Percentiles rank a stretch among this genome's conserved stretches.
Conservation (phyloP, 495 filamentous ascomycete species). For the Aeminium ludgeri region DNA sequence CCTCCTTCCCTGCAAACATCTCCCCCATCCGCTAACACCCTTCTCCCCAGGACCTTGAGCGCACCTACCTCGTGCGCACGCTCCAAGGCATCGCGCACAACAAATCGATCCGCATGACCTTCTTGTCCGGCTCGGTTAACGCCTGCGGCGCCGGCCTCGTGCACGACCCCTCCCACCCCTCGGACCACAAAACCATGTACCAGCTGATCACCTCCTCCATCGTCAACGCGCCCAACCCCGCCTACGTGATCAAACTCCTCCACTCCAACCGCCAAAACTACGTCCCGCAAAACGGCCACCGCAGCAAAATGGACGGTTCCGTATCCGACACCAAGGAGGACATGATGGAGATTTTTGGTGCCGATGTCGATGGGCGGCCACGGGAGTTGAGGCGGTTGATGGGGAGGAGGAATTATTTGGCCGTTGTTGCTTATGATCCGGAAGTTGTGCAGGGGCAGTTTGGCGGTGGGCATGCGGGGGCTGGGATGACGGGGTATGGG, state of each 20-base stretch:
- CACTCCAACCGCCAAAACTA: constrained; percentile 85
- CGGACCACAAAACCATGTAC: constrained; percentile 98
- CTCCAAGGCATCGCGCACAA: constrained; percentile 87
- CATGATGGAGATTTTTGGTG: constrained; percentile 98
- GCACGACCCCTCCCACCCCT: constrained; percentile 79
- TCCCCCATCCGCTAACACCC: background rate
- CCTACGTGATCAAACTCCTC: constrained; percentile 78
- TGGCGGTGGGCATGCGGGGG: constrained; percentile 17
- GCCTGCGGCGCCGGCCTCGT: constrained; percentile 83
- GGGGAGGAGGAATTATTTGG: constrained; percentile 86
- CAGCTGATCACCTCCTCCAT: constrained; percentile 85
- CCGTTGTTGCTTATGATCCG: constrained; percentile 82
- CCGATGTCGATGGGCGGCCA: constrained; percentile 60
- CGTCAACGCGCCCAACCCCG: constrained; percentile 69
- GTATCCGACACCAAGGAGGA: constrained; percentile 84
- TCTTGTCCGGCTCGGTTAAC: constrained; percentile 79
- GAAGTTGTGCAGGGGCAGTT: constrained; percentile 41
- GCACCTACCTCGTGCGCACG: constrained; percentile 90
- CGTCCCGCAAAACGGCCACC: constrained; percentile 77
- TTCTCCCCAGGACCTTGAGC: constrained; percentile 59
- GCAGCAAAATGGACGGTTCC: constrained; percentile 42
- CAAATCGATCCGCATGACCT: constrained; percentile 88
- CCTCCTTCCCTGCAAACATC: background rate
- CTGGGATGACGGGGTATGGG: constrained; percentile 40
- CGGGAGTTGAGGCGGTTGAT: constrained; percentile 81